Evolutionary conservation across 306 rosid genomes (phyloP), one percentile per base, ranked within the genome.

Genomic region (Ochetophila trinervis): DNA sequence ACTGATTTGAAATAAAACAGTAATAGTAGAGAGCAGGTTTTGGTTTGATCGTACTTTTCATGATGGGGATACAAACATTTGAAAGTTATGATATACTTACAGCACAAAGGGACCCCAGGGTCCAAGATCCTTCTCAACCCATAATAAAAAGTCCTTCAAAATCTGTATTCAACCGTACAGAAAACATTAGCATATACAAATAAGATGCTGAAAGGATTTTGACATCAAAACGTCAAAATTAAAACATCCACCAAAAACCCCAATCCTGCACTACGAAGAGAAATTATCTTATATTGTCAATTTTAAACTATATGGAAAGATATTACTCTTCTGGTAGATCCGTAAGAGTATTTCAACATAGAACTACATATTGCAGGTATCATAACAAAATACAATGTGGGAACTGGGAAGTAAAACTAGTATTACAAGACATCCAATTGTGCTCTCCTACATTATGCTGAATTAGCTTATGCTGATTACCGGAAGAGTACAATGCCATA

Each of bases 91-190:
- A 78, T 45, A 48, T 50, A 82, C 96, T 82, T 77, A 92, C 98
- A 92, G 85, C 73, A 83, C 91, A 69, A 92, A 52, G 32, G 98
- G 98, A 42, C 98, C 98, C 98, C 98, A 92, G 7, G 78, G 75
- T 16, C 98, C 98, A 79, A 92, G 98, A 83, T 92, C 98, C n/a
- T 71, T 78, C 56, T 89, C 74, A 54, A 92, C 96, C 98, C 95
- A 89, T 77, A 87, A 4, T 56, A 92, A 74, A 74, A 92, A 92
- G 76, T 85, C 87, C 96, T 92, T 92, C 87, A 80, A 66, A 70
- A 76, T 60, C 85, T 80, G 81, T 58, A 71, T n/a, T 18, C n/a
- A n/a, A 68, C 53, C 69, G 30, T 37, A 13, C 10, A 54, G 13
- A 21, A 48, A 27, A 47, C 2, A 52, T 0, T n/a, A 63, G 18